Base-by-base conservation (phyloP, 2,329 filamentous ascomycete species). In the Botrytis galanthina region DNA sequence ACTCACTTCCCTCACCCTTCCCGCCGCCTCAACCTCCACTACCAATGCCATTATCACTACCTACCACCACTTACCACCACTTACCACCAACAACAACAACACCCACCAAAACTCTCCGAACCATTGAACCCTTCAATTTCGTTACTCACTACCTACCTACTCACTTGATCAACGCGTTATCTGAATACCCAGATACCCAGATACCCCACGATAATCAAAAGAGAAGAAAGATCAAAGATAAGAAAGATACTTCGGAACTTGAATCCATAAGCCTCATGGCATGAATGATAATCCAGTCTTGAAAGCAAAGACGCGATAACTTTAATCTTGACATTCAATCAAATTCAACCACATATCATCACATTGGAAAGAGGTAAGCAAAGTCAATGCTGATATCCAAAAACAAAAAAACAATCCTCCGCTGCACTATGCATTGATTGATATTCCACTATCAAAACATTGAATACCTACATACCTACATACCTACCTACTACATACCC, bases 311-410 rank as follows among this genome's bases (percentile, higher is more conserved):
- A 22, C 26, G 39, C 39, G 61, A 42, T 44, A 44, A 63, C 39
- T 32, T 46, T n/a, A 32, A 46, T 35, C n/a, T 29, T 51, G 48
- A 26, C 39, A n/a, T 48, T 66, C 62, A 66, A 66, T 66, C 62
- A 39, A 14, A 48, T 48, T 48, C 62, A n/a, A 66, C 42, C 62
- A 66, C 62, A 66, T 66, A n/a, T n/a, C n/a, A n/a, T n/a, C n/a
- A n/a, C n/a, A n/a, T 66, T 22, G 12, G 3, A 64, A 26, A 66
- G 20, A 66, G 42, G 62, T 66, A 37, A 66, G 62, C 29, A 35
- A 66, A n/a, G 20, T n/a, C n/a, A 48, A 64, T 35, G 42, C 6
- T 64, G n/a, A 35, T 48, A 48, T 63, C n/a, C 1, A 35, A 26
- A 29, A 14, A 14, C 12, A 1, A 14, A 14, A 39, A 1, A 48